Conservation (phyloP, 352 stramenopile species). For the Globisporangium radiosum region DNA sequence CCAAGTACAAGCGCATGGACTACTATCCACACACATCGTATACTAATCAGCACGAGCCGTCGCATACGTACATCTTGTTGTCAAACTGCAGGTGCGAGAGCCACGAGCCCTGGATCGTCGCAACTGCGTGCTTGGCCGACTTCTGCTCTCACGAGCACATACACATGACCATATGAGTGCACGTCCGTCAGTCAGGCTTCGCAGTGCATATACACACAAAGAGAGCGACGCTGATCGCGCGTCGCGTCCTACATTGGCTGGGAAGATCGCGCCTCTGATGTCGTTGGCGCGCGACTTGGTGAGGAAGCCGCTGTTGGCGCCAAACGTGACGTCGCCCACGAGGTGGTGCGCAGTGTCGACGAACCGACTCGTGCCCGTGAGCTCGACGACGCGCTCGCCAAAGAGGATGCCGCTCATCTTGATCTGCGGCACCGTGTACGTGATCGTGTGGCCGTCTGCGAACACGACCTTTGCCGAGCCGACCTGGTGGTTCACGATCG, state of each 20-base stretch:
- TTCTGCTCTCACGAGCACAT: conserved; percentile 18
- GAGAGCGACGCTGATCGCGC: too few relatives aligned
- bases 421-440: conserved; percentile 69
- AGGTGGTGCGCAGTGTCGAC: conserved; percentile 36
- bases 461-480: conserved; percentile 38
- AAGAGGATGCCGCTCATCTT: conserved; percentile 76
- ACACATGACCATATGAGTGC: neutral
- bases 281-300: conserved; percentile 59
- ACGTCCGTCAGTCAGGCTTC: neutral
- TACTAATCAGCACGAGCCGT: neutral
- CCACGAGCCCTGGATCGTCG: conserved; percentile 54
- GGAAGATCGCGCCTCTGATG: conserved; percentile 61
- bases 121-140: conserved; percentile 35
- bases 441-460: conserved; percentile 42
- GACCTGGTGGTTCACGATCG: conserved; percentile 62
- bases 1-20: neutral
- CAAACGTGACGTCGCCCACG: conserved; percentile 47
- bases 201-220: too few relatives aligned
- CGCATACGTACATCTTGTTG: conserved; percentile 35
- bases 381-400: conserved; percentile 64
- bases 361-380: conserved; percentile 46
- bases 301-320: conserved; percentile 61
- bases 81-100: conserved; percentile 66
- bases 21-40: neutral
- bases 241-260: conserved; percentile 24